phyloP scores from a whole-genome alignment of 1,284 basidiomycete species.

The Cystobasidium sp. region DNA sequence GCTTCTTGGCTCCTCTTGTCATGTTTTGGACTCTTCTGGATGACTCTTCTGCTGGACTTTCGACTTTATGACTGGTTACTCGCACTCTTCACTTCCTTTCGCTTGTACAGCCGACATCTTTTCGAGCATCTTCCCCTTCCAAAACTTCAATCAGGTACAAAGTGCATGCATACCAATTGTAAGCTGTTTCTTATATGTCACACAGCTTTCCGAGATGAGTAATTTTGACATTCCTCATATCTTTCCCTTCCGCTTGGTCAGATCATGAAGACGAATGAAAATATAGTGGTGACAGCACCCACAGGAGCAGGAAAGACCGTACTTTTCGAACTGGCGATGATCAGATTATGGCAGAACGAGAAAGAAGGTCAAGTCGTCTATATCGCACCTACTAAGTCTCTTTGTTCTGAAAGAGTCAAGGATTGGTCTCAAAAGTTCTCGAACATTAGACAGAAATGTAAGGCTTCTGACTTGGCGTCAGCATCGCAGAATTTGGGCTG shows the following conservation, averaged over 20 bases:
- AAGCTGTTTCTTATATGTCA: conserved; percentile 50
- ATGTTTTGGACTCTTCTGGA: too few relatives aligned
- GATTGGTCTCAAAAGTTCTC: conserved; percentile 86
- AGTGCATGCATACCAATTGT: conserved; percentile 78
- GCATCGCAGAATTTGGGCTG: conserved; percentile 11
- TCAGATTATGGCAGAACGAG: conserved; percentile 69
- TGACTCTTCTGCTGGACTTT: too few relatives aligned
- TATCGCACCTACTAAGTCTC: conserved; percentile 65
- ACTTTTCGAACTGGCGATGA: conserved; percentile 87
- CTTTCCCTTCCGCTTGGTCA: conserved; percentile 55
- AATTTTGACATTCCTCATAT: background rate
- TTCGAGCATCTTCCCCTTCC: conserved; percentile 79
- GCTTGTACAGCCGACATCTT: conserved; percentile 72
- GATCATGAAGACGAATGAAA: conserved; percentile 72
- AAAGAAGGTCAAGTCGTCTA: conserved; percentile 75
- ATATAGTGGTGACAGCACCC: conserved; percentile 76
- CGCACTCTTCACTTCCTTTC: background rate
- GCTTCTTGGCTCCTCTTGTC: background rate
- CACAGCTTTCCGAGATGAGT: background rate
- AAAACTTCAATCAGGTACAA: conserved; percentile 87
- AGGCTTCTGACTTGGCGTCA: conserved; percentile 67
- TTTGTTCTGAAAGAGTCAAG: conserved; percentile 79
- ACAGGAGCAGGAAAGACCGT: conserved; percentile 91
- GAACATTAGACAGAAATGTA: conserved; percentile 62
- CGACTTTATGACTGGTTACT: conserved; percentile 52